These are phyloP conservation scores for Apiospora rasikravindrae DNA, from an alignment of 2,329 filamentous ascomycete species.

Conservation along the genomic window DNA sequence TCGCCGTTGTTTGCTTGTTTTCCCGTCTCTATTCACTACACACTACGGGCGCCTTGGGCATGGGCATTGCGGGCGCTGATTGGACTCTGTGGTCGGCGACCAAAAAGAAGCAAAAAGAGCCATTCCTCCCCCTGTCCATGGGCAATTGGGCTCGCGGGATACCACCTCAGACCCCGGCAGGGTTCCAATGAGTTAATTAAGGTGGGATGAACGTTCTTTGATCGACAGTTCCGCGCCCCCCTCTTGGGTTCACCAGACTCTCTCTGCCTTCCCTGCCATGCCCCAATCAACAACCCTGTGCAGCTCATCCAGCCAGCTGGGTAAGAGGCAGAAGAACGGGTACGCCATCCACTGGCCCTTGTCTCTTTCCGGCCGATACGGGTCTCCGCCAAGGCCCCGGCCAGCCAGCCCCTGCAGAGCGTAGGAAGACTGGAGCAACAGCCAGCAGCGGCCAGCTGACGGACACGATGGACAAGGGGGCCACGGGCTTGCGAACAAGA, in stretches of 20 bases:
- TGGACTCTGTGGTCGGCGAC: neutral
- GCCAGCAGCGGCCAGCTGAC: neutral
- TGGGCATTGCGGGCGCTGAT: neutral
- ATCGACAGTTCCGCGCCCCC: slow-evolving; percentile 8
- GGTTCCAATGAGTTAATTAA: neutral
- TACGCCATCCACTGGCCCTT: slow-evolving; percentile 3
- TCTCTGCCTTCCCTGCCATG: neutral
- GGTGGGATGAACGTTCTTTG: slow-evolving; percentile 16
- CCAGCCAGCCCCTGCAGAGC: neutral
- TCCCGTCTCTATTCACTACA: neutral
- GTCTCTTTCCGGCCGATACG: neutral
- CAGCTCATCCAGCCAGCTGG: slow-evolving; percentile 23
- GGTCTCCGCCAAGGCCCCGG: neutral
- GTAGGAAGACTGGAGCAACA: neutral
- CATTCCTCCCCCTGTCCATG: neutral
- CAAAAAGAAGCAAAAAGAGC: neutral
- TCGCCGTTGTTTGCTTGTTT: neutral
- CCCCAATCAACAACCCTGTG: slow-evolving; percentile 21
- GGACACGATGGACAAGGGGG: neutral
- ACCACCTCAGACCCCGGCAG: neutral
- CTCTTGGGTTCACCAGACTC: neutral
- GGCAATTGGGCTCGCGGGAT: slow-evolving; percentile 1
- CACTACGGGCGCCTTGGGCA: neutral
- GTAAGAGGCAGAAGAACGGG: slow-evolving; percentile 8
- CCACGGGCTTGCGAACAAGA: neutral